Evolutionary conservation across 768 basidiomycete species (phyloP).

Genomic region (Trametes gibbosa): DNA sequence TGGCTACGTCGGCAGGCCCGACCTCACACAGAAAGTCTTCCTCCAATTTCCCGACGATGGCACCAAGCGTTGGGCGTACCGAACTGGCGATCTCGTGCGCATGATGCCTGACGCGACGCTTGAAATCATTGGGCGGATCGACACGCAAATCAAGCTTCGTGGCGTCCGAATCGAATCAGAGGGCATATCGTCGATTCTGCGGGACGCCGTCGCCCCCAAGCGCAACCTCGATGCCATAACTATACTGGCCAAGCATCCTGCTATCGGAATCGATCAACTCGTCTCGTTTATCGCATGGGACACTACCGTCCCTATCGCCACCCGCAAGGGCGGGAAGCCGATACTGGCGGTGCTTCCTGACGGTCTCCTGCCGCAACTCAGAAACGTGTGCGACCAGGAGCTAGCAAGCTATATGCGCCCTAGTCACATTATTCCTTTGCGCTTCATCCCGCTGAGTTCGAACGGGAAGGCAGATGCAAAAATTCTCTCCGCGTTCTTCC

Average conservation of each 20-base stretch:
- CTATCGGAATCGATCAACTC: slow-evolving; percentile 43
- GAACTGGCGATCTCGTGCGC: slow-evolving; percentile 49
- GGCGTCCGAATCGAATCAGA: slow-evolving; percentile 55
- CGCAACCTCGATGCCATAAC: slow-evolving; percentile 39
- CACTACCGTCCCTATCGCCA: slow-evolving; percentile 33
- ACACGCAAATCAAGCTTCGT: slow-evolving; percentile 50
- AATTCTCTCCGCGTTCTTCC: slow-evolving; percentile 27
- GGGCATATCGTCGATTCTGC: slow-evolving; percentile 47
- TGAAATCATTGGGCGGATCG: slow-evolving; percentile 50
- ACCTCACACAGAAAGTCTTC: slow-evolving; percentile 45
- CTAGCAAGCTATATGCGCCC: slow-evolving; percentile 53
- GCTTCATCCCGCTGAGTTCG: slow-evolving; percentile 44
- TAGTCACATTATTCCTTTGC: slow-evolving; percentile 46
- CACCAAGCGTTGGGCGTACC: slow-evolving; percentile 38
- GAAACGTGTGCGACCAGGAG: slow-evolving; percentile 37
- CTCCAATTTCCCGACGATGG: slow-evolving; percentile 42
- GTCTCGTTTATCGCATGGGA: slow-evolving; percentile 48
- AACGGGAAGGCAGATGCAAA: slow-evolving; percentile 37
- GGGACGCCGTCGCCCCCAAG: slow-evolving; percentile 30
- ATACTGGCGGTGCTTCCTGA: slow-evolving; percentile 29
- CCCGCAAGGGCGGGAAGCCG: slow-evolving; percentile 35
- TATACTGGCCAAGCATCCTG: slow-evolving; percentile 42
- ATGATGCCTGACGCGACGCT: slow-evolving; percentile 49
- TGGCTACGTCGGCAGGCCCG: slow-evolving; percentile 46
- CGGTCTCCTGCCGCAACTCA: slow-evolving; percentile 30